A percentile compares a stretch with the other conserved stretches of the same genome.
Evolutionary conservation across 768 basidiomycete genomes (phyloP).

Genomic region (Terana coerulea): DNA sequence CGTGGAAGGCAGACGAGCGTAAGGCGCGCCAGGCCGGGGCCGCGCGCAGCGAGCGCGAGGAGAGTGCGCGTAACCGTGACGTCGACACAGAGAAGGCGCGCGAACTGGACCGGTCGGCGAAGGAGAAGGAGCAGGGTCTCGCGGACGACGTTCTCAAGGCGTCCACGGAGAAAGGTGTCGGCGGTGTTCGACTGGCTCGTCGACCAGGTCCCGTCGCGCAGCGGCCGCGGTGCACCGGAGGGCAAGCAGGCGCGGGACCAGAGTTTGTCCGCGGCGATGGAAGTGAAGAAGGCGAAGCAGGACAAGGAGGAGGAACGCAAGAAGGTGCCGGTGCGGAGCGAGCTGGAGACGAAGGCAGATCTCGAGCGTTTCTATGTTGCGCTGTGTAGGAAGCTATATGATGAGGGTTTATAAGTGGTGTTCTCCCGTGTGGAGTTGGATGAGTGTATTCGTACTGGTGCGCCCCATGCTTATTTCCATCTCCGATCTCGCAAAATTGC

Average conservation of each 20-base stretch:
- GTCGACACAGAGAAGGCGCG: constrained; percentile 1
- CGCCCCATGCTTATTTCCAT: no score
- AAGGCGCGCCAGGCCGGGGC: constrained; percentile 33
- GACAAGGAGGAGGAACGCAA: constrained; percentile 22
- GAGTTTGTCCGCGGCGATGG: constrained; percentile 2
- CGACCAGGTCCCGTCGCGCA: constrained; percentile 55
- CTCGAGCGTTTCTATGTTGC: constrained; percentile 90
- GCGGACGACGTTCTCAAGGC: constrained; percentile 56
- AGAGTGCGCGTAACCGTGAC: constrained; percentile 2
- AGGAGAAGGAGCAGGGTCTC: constrained; percentile 25
- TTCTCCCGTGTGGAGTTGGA: no score
- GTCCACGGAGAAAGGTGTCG: constrained; percentile 69
- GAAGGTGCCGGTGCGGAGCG: constrained; percentile 31
- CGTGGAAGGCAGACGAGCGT: constrained; percentile 57
- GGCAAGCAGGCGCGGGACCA: constrained; percentile 9
- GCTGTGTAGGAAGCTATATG: constrained; percentile 83
- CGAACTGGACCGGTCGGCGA: constrained; percentile 7
- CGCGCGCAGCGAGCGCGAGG: constrained; percentile 25
- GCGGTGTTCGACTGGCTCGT: constrained; percentile 78
- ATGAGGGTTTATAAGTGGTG: constrained; percentile 79
- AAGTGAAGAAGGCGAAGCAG: constrained; percentile 7
- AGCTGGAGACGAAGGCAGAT: constrained; percentile 65
- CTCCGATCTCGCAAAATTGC: no score
- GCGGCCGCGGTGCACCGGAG: constrained; percentile 8
- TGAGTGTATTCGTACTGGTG: no score